Percentiles rank a stretch among this genome's conserved stretches.
phyloP scores from a whole-genome alignment of 805 yeast genomes.

The Cyberlindnera maclurae region DNA sequence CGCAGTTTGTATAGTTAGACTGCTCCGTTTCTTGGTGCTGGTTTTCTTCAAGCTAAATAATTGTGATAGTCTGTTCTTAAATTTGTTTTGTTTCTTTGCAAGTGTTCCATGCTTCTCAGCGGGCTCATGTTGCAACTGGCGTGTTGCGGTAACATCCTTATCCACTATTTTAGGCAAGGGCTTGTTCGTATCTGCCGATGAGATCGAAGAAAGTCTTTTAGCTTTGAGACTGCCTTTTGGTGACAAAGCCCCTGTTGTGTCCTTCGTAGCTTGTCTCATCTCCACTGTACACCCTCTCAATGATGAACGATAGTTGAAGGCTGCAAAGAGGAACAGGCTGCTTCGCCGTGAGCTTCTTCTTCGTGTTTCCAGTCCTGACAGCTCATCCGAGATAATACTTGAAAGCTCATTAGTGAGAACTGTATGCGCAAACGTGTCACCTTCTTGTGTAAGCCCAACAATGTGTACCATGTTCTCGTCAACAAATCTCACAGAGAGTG shows the following conservation, averaged over 20 bases:
- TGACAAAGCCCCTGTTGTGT: slow-evolving; percentile 1
- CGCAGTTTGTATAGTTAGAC: not conserved
- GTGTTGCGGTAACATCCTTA: slow-evolving; percentile 1
- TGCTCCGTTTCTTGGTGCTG: not conserved
- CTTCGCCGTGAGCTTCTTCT: slow-evolving; percentile 11
- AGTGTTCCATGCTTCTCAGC: slow-evolving; percentile 4
- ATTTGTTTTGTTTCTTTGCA: slow-evolving; percentile 7
- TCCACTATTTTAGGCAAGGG: slow-evolving; percentile 14
- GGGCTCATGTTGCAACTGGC: slow-evolving; percentile 3
- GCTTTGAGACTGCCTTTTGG: slow-evolving; percentile 14
- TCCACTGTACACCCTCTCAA: not conserved
- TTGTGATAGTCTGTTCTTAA: slow-evolving; percentile 21
- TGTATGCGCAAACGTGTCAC: slow-evolving; percentile 17
- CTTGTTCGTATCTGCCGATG: slow-evolving; percentile 17
- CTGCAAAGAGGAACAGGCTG: slow-evolving; percentile 6
- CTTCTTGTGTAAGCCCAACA: slow-evolving; percentile 21
- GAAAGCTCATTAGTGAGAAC: slow-evolving; percentile 30
- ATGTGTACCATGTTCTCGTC: slow-evolving; percentile 25
- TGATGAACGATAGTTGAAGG: slow-evolving; percentile 6
- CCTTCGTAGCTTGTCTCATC: not conserved
- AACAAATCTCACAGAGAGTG: slow-evolving; percentile 39
- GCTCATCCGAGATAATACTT: slow-evolving; percentile 29
- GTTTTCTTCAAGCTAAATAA: slow-evolving; percentile 8
- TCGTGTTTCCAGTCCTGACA: slow-evolving; percentile 25
- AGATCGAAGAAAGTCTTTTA: slow-evolving; percentile 13